Conservation (phyloP, 352 stramenopile genomes). For the Hyaloperonospora brassicae region DNA sequence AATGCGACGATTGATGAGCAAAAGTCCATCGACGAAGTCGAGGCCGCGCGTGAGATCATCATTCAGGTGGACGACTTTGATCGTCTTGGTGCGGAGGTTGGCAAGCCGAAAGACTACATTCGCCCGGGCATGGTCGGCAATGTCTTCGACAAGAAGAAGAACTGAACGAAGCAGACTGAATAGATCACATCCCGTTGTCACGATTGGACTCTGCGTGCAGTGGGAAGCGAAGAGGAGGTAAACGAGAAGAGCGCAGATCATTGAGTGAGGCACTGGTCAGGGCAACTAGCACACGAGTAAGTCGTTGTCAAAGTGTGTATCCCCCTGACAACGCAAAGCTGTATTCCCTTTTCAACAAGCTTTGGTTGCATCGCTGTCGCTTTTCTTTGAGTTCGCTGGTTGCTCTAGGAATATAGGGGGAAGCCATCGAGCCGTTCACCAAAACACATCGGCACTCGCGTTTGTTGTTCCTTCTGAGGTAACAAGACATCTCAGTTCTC, state of each 20-base stretch:
- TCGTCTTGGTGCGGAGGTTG: constrained; percentile 74
- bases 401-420: too few species aligned
- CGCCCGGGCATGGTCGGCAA: constrained; percentile 78
- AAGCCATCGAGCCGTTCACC: neutral
- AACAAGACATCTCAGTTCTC: constrained; percentile 31
- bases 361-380: too few species aligned
- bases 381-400: too few species aligned
- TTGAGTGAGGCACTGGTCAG: too few species aligned
- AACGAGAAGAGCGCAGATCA: too few species aligned
- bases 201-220: too few species aligned
- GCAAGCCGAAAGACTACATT: constrained; percentile 80
- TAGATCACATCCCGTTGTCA: too few species aligned
- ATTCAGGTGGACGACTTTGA: constrained; percentile 95
- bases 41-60: constrained; percentile 92
- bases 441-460: neutral
- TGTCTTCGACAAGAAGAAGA: constrained; percentile 36
- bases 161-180: constrained; percentile 13
- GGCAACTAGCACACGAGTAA: too few species aligned
- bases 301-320: too few species aligned
- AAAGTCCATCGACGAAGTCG: constrained; percentile 91
- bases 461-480: constrained; percentile 1
- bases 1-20: constrained; percentile 89
- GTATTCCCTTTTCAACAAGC: neutral
- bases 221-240: too few species aligned
- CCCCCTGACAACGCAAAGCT: constrained; percentile 1